A percentile compares a stretch with the other conserved stretches of the same genome.
phyloP scores from a whole-genome alignment of 2,329 filamentous ascomycete genomes.

The Penicillium decumbens region DNA sequence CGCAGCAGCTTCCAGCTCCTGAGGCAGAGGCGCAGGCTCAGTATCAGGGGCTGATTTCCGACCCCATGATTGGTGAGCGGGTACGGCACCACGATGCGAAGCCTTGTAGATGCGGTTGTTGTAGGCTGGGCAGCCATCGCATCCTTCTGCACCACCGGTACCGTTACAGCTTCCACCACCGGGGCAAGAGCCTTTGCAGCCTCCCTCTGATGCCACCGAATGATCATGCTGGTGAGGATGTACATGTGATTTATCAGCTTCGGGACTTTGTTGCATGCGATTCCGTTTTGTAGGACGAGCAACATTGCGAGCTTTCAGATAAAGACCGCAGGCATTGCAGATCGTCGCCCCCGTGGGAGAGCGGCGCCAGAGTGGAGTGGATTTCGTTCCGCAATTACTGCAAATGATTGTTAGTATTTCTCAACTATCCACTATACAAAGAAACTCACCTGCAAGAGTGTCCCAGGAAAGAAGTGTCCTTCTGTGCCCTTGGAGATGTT shows the following conservation, averaged over 20 bases:
- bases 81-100: slow-evolving; percentile 50
- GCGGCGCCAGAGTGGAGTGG: slow-evolving; percentile 89
- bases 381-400: slow-evolving; percentile 95
- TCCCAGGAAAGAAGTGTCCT: slow-evolving; percentile 38
- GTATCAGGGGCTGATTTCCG: slow-evolving; percentile 29
- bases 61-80: slow-evolving; percentile 31
- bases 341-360: slow-evolving; percentile 92
- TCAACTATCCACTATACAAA: background rate
- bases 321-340: slow-evolving; percentile 95
- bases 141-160: slow-evolving; percentile 90
- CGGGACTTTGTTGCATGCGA: slow-evolving; percentile 50
- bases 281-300: slow-evolving; percentile 86
- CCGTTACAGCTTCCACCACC: slow-evolving; percentile 94
- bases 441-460: slow-evolving; percentile 40
- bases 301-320: slow-evolving; percentile 88
- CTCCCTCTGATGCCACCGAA: slow-evolving; percentile 18
- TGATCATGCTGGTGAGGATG: slow-evolving; percentile 34
- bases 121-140: slow-evolving; percentile 91
- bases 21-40: slow-evolving; percentile 16
- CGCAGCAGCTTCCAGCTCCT: slow-evolving; percentile 23
- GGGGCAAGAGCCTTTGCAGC: slow-evolving; percentile 76
- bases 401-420: slow-evolving; percentile 8
- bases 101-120: slow-evolving; percentile 94
- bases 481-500: slow-evolving; percentile 34
- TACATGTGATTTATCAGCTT: slow-evolving; percentile 20